Conservation (phyloP, 139 green algal genomes). For the Astrephomene gubernaculifera region DNA sequence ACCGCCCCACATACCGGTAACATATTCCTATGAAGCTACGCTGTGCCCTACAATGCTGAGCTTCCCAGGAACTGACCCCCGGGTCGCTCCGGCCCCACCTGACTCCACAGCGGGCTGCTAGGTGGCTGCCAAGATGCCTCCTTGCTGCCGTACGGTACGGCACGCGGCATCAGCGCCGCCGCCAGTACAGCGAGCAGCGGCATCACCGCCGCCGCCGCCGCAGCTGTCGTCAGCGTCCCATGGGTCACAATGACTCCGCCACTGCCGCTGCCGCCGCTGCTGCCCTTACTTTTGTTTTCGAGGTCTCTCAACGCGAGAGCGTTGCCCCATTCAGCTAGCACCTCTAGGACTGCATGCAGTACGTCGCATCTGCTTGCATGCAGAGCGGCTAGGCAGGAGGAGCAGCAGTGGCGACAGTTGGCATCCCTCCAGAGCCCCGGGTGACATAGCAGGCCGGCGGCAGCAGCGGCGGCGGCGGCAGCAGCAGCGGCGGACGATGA, state of each 20-base stretch:
- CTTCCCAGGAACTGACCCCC: too few species aligned
- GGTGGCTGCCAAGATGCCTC: background rate
- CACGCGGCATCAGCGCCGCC: constrained; percentile 6
- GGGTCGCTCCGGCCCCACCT: constrained; percentile 2
- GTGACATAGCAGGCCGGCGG: constrained; percentile 6
- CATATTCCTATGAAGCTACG: too few species aligned
- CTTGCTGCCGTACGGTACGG: constrained; percentile 27
- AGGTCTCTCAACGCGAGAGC: too few species aligned
- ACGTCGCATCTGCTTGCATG: too few species aligned
- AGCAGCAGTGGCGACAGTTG: too few species aligned
- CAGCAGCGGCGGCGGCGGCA: background rate
- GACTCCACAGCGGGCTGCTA: background rate
- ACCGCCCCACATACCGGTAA: too few species aligned
- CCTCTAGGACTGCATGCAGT: too few species aligned
- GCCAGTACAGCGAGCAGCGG: constrained; percentile 13
- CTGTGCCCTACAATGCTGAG: too few species aligned
- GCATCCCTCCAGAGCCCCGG: constrained; percentile 3
- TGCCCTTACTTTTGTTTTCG: too few species aligned
- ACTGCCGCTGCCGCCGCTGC: too few species aligned
- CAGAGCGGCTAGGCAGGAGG: too few species aligned
- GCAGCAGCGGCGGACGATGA: background rate
- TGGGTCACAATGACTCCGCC: background rate
- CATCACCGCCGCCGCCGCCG: background rate
- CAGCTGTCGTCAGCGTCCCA: background rate
- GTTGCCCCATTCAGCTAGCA: too few species aligned